Percentiles rank a stretch among this genome's conserved stretches.
Evolutionary conservation across 352 stramenopile genomes (phyloP).

Genomic region (Blastocystis sp.): DNA sequence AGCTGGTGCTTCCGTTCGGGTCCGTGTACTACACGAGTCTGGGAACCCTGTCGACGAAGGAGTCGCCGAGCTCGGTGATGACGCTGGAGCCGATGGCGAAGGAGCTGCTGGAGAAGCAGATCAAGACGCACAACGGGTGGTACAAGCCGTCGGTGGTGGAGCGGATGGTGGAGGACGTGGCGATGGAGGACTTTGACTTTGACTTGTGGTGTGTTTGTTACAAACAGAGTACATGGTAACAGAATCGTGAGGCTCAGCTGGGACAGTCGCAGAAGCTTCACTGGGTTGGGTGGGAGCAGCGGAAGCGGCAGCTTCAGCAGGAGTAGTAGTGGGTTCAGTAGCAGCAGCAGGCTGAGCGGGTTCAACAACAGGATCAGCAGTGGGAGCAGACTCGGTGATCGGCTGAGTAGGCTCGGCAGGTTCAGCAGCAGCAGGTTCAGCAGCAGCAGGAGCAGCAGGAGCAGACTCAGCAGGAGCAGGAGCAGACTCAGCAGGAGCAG

Average conservation of each 20-base stretch:
- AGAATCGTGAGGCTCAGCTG: background rate
- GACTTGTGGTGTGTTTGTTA: constrained; percentile 17
- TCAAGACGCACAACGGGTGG: background rate
- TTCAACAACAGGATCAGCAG: background rate
- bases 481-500: background rate
- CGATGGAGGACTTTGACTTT: background rate
- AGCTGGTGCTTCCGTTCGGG: background rate
- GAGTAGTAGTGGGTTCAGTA: background rate
- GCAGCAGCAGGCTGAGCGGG: background rate
- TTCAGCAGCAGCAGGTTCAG: background rate
- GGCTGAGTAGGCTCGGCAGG: background rate
- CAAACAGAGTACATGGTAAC: background rate
- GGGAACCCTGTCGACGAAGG: background rate
- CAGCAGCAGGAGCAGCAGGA: background rate
- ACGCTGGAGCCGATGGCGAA: background rate
- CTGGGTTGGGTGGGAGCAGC: background rate
- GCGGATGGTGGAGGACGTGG: background rate
- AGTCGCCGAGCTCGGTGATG: background rate
- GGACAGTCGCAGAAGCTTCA: background rate
- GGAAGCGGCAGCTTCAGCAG: background rate
- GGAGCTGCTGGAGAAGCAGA: background rate
- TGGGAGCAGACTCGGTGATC: background rate
- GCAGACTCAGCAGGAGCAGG: background rate
- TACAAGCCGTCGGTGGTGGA: background rate
- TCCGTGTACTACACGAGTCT: constrained; percentile 6